These are phyloP conservation scores for Eucalyptus sp. DNA, from an alignment of 345 rosid genomes.

Conservation along the genomic window DNA sequence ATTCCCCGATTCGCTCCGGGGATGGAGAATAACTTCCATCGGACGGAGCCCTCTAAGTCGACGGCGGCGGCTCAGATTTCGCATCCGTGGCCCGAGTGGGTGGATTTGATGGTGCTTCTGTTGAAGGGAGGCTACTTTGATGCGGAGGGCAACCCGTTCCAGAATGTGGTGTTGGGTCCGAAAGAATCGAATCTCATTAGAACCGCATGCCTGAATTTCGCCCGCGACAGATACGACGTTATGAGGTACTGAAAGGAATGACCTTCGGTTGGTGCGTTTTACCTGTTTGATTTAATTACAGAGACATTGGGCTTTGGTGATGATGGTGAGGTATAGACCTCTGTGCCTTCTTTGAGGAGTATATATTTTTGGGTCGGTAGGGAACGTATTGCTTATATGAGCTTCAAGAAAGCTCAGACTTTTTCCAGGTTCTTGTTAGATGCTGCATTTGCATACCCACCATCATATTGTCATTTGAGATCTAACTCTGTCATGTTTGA, in stretches of 20 bases:
- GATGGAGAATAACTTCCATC: not conserved
- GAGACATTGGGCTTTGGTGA: too few relatives aligned
- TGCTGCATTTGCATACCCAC: too few relatives aligned
- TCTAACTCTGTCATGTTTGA: too few relatives aligned
- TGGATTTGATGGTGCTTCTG: constrained; percentile 49
- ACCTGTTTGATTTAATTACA: too few relatives aligned
- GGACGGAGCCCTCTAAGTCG: not conserved
- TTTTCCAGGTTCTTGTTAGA: too few relatives aligned
- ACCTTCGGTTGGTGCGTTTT: too few relatives aligned
- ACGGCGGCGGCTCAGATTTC: constrained; percentile 17
- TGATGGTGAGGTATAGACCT: too few relatives aligned
- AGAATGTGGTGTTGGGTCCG: constrained; percentile 13
- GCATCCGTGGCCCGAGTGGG: constrained; percentile 89
- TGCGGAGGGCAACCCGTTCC: constrained; percentile 27
- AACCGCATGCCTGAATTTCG: constrained; percentile 73
- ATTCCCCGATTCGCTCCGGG: not conserved
- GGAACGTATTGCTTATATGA: too few relatives aligned
- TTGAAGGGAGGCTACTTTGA: constrained; percentile 48
- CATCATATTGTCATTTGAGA: too few relatives aligned
- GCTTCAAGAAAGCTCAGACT: too few relatives aligned
- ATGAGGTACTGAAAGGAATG: constrained; percentile 31
- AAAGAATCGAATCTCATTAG: constrained; percentile 52
- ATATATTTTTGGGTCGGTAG: too few relatives aligned
- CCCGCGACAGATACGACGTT: constrained; percentile 49
- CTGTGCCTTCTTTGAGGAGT: too few relatives aligned